Evolutionary conservation across 1,284 basidiomycete genomes (phyloP), one percentile per base, ranked within the genome.

Genomic region (Pterulicium gracile): DNA sequence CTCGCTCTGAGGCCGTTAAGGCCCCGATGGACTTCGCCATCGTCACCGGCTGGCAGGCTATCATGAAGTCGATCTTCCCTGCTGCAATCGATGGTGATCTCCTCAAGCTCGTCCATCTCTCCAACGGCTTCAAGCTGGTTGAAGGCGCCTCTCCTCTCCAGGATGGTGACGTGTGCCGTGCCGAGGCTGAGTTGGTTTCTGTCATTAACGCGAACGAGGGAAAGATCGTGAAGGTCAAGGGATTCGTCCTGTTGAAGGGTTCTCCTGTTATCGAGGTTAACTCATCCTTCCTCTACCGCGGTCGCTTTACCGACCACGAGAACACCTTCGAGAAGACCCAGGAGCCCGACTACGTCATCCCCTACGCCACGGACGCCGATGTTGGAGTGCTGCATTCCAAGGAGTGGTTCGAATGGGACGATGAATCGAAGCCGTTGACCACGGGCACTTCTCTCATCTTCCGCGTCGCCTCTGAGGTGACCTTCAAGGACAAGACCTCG

Each of bases 21-120:
- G 90, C 91, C 0, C 95, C 95, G 0, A 96, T 98, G 91, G 96
- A 98, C 70, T 98, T 96, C 60, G 92, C 93, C 47, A 98, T 98
- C 59, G 94, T 98, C 49, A 87, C 93, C 43, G 93, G 94, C 40
- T 98, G 95, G 94, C 82, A 92, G 81, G 88, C 92, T 5, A 96
- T 96, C 64, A 97, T 97, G 85, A 90, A 88, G 63, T 81, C 92
- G 1, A 93, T 97, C 64, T 98, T 96, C 80, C 94, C 94, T n/a
- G 61, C 75, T 17, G 66, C 79, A 5, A 89, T 97, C 56, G 87
- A 96, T 53, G 94, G 93, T 0, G 94, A 98, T 62, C 67, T 98
- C 22, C 74, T 98, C 56, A 93, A 92, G 64, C 83, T 98, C 21
- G 95, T 98, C 36, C 96, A 98, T 63, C 77, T 98, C 24, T 91